Percentiles rank a stretch among this genome's conserved stretches.
phyloP scores from a whole-genome alignment of 140 eudicot genomes.

The Bidens hawaiensis region DNA sequence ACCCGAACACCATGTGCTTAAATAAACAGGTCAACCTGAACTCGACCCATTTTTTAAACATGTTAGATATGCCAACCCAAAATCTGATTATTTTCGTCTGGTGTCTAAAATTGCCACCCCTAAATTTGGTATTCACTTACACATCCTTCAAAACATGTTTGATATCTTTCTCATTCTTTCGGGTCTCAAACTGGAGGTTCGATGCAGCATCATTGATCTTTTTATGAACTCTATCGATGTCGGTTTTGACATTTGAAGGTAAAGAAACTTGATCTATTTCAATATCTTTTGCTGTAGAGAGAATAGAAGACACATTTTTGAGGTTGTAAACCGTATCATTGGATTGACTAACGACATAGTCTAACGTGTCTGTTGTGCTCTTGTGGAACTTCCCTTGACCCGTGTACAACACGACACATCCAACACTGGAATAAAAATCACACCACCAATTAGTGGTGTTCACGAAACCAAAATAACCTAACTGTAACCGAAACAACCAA shows the following conservation, averaged over 20 bases:
- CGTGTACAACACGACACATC: conserved; percentile 66
- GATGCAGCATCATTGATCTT: conserved; percentile 52
- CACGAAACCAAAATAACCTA: background rate
- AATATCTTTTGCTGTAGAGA: conserved; percentile 52
- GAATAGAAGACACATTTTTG: conserved; percentile 56
- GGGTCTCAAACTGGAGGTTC: conserved; percentile 49
- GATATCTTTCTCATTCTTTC: conserved; percentile 56
- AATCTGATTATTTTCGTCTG: no score
- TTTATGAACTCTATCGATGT: conserved; percentile 48
- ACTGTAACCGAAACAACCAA: background rate
- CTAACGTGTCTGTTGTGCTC: conserved; percentile 52
- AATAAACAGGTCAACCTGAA: no score
- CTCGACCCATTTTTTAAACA: no score
- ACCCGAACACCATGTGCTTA: no score
- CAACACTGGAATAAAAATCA: conserved; percentile 44
- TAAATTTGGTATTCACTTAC: conserved; percentile 64
- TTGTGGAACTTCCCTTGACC: conserved; percentile 81
- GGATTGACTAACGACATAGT: conserved; percentile 73
- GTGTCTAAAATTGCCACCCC: no score
- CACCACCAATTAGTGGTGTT: conserved; percentile 16
- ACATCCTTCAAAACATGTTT: conserved; percentile 41
- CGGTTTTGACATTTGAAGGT: conserved; percentile 48
- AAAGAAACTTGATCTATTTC: conserved; percentile 42
- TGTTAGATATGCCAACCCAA: no score
- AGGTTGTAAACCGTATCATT: conserved; percentile 59